Percentiles rank a stretch among this genome's conserved stretches.
These are phyloP conservation scores for Solanum gracilifrons DNA, from an alignment of 257 asterid species.

Conservation along the genomic window DNA sequence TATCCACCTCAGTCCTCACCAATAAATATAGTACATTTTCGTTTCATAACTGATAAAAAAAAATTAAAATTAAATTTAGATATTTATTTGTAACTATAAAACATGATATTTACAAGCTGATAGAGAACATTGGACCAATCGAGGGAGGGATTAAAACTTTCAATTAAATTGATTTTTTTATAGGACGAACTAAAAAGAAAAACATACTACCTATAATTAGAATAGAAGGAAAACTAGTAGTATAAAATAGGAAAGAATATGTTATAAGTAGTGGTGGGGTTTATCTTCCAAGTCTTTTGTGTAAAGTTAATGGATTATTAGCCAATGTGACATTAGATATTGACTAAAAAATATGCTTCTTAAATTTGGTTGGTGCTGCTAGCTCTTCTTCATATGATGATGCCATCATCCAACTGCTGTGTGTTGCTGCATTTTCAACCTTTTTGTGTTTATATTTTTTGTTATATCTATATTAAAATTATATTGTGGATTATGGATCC, in stretches of 20 bases:
- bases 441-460: not conserved
- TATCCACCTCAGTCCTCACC: not conserved
- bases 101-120: not conserved
- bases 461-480: not conserved
- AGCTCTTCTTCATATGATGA: not conserved
- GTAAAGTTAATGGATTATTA: not conserved
- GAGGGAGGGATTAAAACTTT: not conserved
- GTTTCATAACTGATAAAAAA: not conserved
- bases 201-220: not conserved
- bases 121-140: not conserved
- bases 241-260: not conserved
- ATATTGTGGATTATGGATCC: not conserved
- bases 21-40: not conserved
- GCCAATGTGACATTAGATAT: not conserved
- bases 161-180: not conserved
- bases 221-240: not conserved
- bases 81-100: too few species aligned
- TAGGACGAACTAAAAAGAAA: not conserved
- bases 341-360: not conserved
- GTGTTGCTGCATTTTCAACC: not conserved
- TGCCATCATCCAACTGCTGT: conserved; percentile 2
- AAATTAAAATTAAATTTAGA: too few species aligned
- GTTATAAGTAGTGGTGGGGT: not conserved
- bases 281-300: not conserved
- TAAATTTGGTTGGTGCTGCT: not conserved